A percentile compares a stretch with the other conserved stretches of the same genome.
These are phyloP conservation scores for Hypoxylon crocopeplum DNA, from an alignment of 495 filamentous ascomycete genomes.

Conservation along the genomic window DNA sequence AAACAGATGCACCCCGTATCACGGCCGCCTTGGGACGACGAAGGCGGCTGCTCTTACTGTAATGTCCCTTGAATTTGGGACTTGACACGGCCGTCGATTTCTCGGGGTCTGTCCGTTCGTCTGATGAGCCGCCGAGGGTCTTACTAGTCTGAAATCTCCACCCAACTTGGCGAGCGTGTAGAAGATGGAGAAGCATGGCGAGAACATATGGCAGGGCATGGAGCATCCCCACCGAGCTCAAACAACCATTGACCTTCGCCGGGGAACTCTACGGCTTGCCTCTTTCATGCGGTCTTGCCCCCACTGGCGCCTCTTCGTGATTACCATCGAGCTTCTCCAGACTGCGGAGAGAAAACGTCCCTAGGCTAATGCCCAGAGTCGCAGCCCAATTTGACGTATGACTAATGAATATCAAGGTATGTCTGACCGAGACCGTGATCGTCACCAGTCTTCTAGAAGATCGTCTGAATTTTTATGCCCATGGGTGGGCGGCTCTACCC, in stretches of 20 bases:
- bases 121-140: slow-evolving; percentile 30
- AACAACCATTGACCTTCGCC: slow-evolving; percentile 29
- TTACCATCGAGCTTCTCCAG: slow-evolving; percentile 23
- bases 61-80: not conserved
- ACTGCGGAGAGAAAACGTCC: slow-evolving; percentile 26
- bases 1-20: slow-evolving; percentile 17
- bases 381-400: slow-evolving; percentile 15
- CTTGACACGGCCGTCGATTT: slow-evolving; percentile 11
- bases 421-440: slow-evolving; percentile 18
- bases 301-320: slow-evolving; percentile 9
- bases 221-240: slow-evolving; percentile 31
- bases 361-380: slow-evolving; percentile 17
- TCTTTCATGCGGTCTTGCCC: slow-evolving; percentile 30
- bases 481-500: slow-evolving; percentile 19
- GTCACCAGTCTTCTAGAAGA: slow-evolving; percentile 26
- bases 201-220: slow-evolving; percentile 1
- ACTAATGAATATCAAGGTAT: slow-evolving; percentile 14
- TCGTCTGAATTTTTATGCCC: slow-evolving; percentile 19
- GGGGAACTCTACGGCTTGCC: slow-evolving; percentile 22
- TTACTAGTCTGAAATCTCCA: slow-evolving; percentile 13
- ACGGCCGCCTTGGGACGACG: not conserved
- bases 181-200: slow-evolving; percentile 9
- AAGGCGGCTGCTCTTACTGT: slow-evolving; percentile 12
- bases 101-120: slow-evolving; percentile 17
- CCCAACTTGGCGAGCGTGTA: slow-evolving; percentile 8